Evolutionary conservation across 2,329 filamentous ascomycete genomes (phyloP).

Genomic region (Exophiala alcalophila): DNA sequence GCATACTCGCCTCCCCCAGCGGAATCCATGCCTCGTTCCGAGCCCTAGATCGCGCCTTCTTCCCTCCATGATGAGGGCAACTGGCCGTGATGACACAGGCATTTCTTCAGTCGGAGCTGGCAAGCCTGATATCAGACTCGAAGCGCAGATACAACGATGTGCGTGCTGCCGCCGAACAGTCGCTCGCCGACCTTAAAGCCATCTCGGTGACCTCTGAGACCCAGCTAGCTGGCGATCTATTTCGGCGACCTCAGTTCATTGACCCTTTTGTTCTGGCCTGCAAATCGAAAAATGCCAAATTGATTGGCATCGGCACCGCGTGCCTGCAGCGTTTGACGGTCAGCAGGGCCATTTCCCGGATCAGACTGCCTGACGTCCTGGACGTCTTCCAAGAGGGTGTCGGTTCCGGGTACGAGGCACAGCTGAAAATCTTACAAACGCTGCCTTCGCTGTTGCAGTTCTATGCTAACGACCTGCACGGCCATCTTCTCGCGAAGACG

Average conservation of each 20-base stretch:
- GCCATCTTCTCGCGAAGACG: constrained; percentile 74
- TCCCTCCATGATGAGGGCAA: constrained; percentile 17
- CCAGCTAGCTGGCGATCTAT: constrained; percentile 74
- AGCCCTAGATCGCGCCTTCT: background rate
- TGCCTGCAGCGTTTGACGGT: constrained; percentile 88
- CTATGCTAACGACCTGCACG: constrained; percentile 76
- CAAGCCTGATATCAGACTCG: constrained; percentile 89
- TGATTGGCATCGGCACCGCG: constrained; percentile 80
- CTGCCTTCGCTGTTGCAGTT: constrained; percentile 87
- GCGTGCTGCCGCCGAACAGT: constrained; percentile 85
- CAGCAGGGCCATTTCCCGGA: constrained; percentile 71
- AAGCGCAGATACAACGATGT: constrained; percentile 92
- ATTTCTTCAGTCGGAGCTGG: constrained; percentile 81
- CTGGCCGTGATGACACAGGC: constrained; percentile 30
- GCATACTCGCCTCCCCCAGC: no score
- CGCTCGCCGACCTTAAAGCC: constrained; percentile 80
- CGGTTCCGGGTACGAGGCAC: constrained; percentile 73
- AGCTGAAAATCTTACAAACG: constrained; percentile 92
- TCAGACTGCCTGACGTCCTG: constrained; percentile 79
- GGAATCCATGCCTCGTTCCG: no score
- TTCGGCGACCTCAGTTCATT: constrained; percentile 76
- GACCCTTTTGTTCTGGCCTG: constrained; percentile 94
- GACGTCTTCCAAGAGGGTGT: constrained; percentile 84
- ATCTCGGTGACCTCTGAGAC: constrained; percentile 72
- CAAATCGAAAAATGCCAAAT: constrained; percentile 82